Percentiles rank a stretch among this genome's conserved stretches.
These are phyloP conservation scores for Lyophyllum shimeji DNA, from an alignment of 768 basidiomycete species.

Conservation along the genomic window DNA sequence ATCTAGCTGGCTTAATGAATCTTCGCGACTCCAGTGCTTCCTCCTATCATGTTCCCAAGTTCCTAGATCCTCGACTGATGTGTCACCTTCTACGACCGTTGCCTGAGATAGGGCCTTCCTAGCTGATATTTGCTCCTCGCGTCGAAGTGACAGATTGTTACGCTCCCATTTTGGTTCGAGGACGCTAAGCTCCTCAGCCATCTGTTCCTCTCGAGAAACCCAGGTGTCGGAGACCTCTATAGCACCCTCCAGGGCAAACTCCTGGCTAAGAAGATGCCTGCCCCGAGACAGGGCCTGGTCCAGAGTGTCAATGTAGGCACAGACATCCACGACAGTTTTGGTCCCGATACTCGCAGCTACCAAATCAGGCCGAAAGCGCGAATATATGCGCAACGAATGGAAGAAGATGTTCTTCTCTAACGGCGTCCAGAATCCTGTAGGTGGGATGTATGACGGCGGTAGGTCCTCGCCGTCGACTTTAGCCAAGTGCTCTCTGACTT, in stretches of 20 bases:
- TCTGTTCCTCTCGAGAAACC: slow-evolving; percentile 46
- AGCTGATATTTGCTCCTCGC: slow-evolving; percentile 16
- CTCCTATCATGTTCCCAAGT: slow-evolving; percentile 22
- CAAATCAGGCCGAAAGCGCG: slow-evolving; percentile 74
- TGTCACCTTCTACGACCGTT: slow-evolving; percentile 2
- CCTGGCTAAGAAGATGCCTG: slow-evolving; percentile 6
- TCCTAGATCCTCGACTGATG: slow-evolving; percentile 12
- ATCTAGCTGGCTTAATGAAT: slow-evolving; percentile 17
- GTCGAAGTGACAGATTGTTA: slow-evolving; percentile 17
- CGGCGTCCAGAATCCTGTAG: slow-evolving; percentile 58
- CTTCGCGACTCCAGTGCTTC: slow-evolving; percentile 24
- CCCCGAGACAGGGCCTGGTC: slow-evolving; percentile 32
- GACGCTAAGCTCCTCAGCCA: slow-evolving; percentile 29
- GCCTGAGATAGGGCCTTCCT: slow-evolving; percentile 6
- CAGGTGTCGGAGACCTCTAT: slow-evolving; percentile 52
- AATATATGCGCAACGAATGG: slow-evolving; percentile 62
- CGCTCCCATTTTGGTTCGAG: slow-evolving; percentile 30
- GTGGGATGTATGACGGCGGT: slow-evolving; percentile 33
- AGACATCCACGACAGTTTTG: slow-evolving; percentile 68
- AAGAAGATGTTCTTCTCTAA: slow-evolving; percentile 75
- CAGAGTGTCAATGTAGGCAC: slow-evolving; percentile 60
- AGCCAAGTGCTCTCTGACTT: slow-evolving; percentile 35
- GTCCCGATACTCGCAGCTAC: slow-evolving; percentile 67
- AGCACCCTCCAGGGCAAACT: slow-evolving; percentile 34
- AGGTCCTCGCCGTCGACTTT: slow-evolving; percentile 28